phyloP scores from a whole-genome alignment of 2,329 filamentous ascomycete species.

The Diaporthe longicolla region DNA sequence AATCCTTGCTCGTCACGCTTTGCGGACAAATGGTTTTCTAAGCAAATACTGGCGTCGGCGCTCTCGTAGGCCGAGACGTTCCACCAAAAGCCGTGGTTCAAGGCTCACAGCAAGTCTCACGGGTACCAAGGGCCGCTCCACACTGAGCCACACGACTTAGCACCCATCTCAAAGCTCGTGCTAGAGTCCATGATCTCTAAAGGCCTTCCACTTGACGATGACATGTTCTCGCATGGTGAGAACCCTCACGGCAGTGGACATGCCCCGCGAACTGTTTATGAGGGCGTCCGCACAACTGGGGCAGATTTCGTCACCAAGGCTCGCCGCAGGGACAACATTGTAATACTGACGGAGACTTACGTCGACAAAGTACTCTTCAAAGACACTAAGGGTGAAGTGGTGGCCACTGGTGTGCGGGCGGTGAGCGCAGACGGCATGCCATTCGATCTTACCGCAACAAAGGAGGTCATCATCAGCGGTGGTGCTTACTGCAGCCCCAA shows the following conservation, averaged over 20 bases:
- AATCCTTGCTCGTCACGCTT: neutral
- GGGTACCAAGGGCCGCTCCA: slow-evolving; percentile 17
- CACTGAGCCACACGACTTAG: slow-evolving; percentile 29
- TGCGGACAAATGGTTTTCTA: too few species aligned
- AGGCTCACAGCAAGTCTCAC: slow-evolving; percentile 17
- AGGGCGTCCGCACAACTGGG: neutral
- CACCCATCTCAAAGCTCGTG: slow-evolving; percentile 21
- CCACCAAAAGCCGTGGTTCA: slow-evolving; percentile 16
- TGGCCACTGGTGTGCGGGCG: slow-evolving; percentile 4
- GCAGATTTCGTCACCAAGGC: slow-evolving; percentile 19
- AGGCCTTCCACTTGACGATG: slow-evolving; percentile 17
- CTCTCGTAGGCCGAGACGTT: slow-evolving; percentile 17
- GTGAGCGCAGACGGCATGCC: neutral
- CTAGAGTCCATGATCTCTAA: slow-evolving; percentile 20
- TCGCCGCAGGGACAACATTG: slow-evolving; percentile 1
- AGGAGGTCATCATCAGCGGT: slow-evolving; percentile 51
- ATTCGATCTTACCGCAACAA: slow-evolving; percentile 17
- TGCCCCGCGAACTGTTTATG: neutral
- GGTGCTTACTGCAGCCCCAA: slow-evolving; percentile 51
- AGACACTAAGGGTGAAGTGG: neutral
- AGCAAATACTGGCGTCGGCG: neutral
- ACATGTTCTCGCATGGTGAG: slow-evolving; percentile 30
- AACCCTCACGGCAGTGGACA: slow-evolving; percentile 24
- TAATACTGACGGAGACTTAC: slow-evolving; percentile 1
- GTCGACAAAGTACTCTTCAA: slow-evolving; percentile 11